phyloP scores from a whole-genome alignment of 805 yeast species.

The Starmerella ratchasimensis region DNA sequence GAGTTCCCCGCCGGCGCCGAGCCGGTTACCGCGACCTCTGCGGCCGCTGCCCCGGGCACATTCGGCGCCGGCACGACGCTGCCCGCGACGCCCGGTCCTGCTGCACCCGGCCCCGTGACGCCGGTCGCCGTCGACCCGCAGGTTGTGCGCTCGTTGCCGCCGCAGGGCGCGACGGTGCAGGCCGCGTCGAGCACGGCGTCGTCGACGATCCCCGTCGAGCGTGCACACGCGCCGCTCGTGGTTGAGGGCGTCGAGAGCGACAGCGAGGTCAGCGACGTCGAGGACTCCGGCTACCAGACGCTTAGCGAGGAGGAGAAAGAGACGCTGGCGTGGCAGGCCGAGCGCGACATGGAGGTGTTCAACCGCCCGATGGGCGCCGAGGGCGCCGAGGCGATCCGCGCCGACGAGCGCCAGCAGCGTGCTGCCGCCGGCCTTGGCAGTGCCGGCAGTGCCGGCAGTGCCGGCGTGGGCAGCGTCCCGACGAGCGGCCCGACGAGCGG shows the following conservation, averaged over 20 bases:
- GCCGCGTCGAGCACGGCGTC: too few relatives aligned
- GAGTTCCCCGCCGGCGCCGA: too few relatives aligned
- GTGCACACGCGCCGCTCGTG: neutral
- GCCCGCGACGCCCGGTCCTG: neutral
- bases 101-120: neutral
- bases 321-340: constrained; percentile 19
- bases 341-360: constrained; percentile 17
- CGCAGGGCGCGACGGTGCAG: too few relatives aligned
- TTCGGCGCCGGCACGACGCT: too few relatives aligned
- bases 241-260: too few relatives aligned
- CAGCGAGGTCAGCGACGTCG: constrained; percentile 16
- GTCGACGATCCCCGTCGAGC: neutral
- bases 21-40: too few relatives aligned
- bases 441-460: neutral
- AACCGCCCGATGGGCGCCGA: constrained; percentile 4
- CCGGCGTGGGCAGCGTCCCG: neutral
- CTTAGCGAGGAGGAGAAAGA: constrained; percentile 5
- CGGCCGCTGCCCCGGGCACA: neutral
- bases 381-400: constrained; percentile 1
- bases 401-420: neutral
- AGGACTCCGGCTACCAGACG: constrained; percentile 2
- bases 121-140: neutral
- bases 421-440: constrained; percentile 1
- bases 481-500: constrained; percentile 15
- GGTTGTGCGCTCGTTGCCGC: too few relatives aligned